phyloP scores from a whole-genome alignment of 2,329 filamentous ascomycete species.

The Trichoderma guizhouense region DNA sequence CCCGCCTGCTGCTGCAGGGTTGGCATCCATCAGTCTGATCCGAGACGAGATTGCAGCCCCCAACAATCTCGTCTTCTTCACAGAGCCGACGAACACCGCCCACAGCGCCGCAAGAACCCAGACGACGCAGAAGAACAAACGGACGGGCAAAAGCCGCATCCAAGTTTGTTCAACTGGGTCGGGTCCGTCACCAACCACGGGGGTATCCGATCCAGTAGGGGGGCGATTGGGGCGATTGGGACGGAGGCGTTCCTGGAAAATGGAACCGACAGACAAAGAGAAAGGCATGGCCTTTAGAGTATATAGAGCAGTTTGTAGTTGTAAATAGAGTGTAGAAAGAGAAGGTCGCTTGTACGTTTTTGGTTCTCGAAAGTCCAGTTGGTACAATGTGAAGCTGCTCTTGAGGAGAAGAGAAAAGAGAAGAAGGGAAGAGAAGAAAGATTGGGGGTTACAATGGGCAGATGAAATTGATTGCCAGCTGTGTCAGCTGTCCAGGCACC shows the following conservation, averaged over 20 bases:
- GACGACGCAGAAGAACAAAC: not conserved
- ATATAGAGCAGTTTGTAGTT: not conserved
- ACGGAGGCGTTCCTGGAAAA: not conserved
- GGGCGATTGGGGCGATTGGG: not conserved
- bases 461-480: not conserved
- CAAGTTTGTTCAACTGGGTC: not conserved
- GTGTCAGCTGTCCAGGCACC: not conserved
- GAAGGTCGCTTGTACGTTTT: not conserved
- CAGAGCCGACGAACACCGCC: not conserved
- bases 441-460: not conserved
- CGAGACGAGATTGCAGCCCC: not conserved
- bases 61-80: not conserved
- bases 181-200: not conserved
- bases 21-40: not conserved
- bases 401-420: not conserved
- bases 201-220: not conserved
- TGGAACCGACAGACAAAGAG: not conserved
- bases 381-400: not conserved
- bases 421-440: not conserved
- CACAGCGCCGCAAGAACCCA: not conserved
- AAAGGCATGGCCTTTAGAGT: not conserved
- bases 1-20: not conserved
- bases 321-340: not conserved
- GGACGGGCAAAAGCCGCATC: not conserved
- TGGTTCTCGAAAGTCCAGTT: not conserved